Base-by-base conservation (phyloP, 129 eudicot genomes). In the Artemisia annua region DNA sequence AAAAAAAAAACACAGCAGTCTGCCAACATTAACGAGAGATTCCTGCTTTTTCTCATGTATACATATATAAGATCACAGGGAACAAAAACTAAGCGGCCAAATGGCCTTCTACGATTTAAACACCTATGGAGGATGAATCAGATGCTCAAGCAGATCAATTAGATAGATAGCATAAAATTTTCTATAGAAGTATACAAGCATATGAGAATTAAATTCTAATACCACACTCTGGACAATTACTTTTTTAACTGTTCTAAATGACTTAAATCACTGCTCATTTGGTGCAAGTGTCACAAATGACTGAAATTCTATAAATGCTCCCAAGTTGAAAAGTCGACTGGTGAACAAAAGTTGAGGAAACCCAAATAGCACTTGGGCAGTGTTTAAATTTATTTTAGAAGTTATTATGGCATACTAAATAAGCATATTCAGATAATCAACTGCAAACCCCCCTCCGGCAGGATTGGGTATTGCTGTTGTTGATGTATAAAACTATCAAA, bases 251-350 rank as follows among this genome's bases (percentile, higher is more conserved):
- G 16, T 44, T 57, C 22, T 55, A 54, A 35, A 35, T 35, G 57
- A 20, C 56, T 14, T 57, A 14, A 22, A 58, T 26, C 26, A 9
- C 9, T 43, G 68, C 39, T 60, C 75, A 14, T 44, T 15, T 48
- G 49, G 30, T 72, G 28, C 18, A 60, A 48, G 26, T 61, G 54
- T 55, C 66, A 71, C 58, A 61, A 13, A 60, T 61, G 69, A 59
- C 57, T 15, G 39, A 17, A 26, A 69, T n/a, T 50, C 4, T 50
- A 50, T 10, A 70, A 28, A 2, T 19, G 20, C 12, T 1, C 46
- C 20, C 57, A 71, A 14, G 67, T 24, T 71, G 46, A 71, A n/a
- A 58, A 59, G 44, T 60, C 14, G 28, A 7, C 43, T 18, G 7
- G 7, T 58, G 1, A 70, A 20, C 16, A 57, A 17, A 57, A 56